Base-by-base conservation (phyloP, 148 eudicot species). In the Salicornia ramosissima region DNA sequence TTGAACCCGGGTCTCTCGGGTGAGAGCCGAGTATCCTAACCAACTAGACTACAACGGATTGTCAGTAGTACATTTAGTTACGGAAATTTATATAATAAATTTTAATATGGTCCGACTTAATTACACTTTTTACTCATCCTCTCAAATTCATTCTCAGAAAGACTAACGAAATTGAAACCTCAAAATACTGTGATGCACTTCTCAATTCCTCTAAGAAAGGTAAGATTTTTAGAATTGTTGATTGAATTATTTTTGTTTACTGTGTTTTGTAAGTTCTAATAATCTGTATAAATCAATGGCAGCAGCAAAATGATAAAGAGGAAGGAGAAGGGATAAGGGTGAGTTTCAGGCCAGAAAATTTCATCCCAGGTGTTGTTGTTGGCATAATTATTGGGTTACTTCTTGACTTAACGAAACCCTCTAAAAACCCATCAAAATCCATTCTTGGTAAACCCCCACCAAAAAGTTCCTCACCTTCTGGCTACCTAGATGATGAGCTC, bases 1-100 rank as follows among this genome's bases (percentile, higher is more conserved):
- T 91, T 65, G 96, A 91, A 91, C 97, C 97, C 92, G 96, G 92
- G 97, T 91, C 96, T 89, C 92, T 91, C 96, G 90, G 97, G 96
- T 91, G 97, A 91, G 97, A 91, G 97, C 97, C 95, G 95, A 91
- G 90, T 91, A 87, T 91, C 97, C 97, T 91, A 64, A 91, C 97
- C 97, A 87, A 59, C 97, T 91, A 89, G 96, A 91, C 97, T 89
- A 89, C 97, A 89, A 89, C 96, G 96, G 96, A 91, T 75, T 43
- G 1, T 34, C n/a, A 18, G 0, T 9, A 13, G 0, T 3, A 0
- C 0, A 0, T 0, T 10, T n/a, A 19, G 28, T 2, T 31, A 12
- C 4, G 0, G 0, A 19, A 21, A 52, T 10, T 1, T 6, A 0
- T 10, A 46, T 15, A 33, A 7, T 1, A 36, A 36, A 36, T 36